These are phyloP conservation scores for Fusarium lyarnte DNA, from an alignment of 2,329 filamentous ascomycete species.

Conservation along the genomic window DNA sequence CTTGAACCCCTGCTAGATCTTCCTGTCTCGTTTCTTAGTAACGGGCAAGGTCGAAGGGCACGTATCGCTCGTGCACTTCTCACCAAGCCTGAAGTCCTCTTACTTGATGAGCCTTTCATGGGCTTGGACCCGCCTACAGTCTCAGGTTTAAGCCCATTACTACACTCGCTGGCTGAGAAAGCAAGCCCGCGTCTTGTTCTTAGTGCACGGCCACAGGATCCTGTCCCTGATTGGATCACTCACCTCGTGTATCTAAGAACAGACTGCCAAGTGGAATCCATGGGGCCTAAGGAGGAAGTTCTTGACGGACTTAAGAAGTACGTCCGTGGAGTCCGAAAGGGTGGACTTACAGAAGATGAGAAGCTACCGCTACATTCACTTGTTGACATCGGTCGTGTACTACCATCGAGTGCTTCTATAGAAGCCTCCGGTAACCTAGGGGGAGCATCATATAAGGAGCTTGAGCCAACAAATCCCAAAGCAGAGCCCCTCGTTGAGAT, in stretches of 20 bases:
- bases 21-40: constrained; percentile 89
- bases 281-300: constrained; percentile 73
- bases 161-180: constrained; percentile 73
- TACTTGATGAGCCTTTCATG: constrained; percentile 96
- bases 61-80: constrained; percentile 89
- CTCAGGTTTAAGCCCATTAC: constrained; percentile 73
- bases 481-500: constrained; percentile 86
- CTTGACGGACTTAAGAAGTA: constrained; percentile 63
- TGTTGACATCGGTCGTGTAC: constrained; percentile 59
- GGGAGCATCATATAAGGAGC: constrained; percentile 24
- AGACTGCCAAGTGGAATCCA: constrained; percentile 70
- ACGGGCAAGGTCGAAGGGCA: constrained; percentile 88
- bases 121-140: constrained; percentile 89
- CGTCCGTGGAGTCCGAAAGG: constrained; percentile 57
- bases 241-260: constrained; percentile 79
- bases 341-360: constrained; percentile 56
- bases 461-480: constrained; percentile 36
- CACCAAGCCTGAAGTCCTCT: constrained; percentile 78
- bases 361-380: constrained; percentile 59
- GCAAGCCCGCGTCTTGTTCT: constrained; percentile 78
- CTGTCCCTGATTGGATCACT: constrained; percentile 89
- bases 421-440: constrained; percentile 1
- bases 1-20: constrained; percentile 77
- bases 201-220: constrained; percentile 84
- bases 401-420: constrained; percentile 45